Conservation (phyloP, 2,329 filamentous ascomycete species). For the Sclerotiophoma versabilis region DNA sequence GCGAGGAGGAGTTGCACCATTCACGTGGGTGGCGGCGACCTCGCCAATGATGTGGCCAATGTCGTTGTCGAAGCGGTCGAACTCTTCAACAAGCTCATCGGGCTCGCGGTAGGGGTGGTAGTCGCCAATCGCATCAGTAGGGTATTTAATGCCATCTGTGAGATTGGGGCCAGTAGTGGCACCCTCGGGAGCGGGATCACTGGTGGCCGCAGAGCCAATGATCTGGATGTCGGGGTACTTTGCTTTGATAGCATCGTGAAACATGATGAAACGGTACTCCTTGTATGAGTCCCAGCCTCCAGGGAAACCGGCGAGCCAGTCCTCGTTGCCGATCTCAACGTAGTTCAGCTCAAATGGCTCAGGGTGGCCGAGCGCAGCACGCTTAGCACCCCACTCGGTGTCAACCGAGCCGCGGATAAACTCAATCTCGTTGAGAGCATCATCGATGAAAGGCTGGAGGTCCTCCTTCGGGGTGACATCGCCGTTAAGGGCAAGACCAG, state of each 20-base stretch:
- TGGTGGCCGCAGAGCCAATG: conserved; percentile 42
- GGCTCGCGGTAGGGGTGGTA: conserved; percentile 56
- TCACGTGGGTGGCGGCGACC: conserved; percentile 44
- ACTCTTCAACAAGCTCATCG: conserved; percentile 51
- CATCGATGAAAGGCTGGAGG: conserved; percentile 49
- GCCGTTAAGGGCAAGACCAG: conserved; percentile 55
- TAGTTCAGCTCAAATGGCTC: conserved; percentile 49
- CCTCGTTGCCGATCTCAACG: conserved; percentile 50
- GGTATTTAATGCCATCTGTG: conserved; percentile 29
- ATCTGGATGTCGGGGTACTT: conserved; percentile 47
- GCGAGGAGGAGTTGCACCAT: conserved; percentile 33
- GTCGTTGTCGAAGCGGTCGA: conserved; percentile 54
- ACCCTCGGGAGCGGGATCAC: conserved; percentile 35
- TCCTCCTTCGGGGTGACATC: conserved; percentile 45
- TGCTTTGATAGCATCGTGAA: conserved; percentile 44
- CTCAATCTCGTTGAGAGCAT: conserved; percentile 49
- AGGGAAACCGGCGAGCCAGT: conserved; percentile 45
- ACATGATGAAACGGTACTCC: conserved; percentile 43
- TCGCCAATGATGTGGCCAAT: conserved; percentile 44
- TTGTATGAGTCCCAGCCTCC: conserved; percentile 39
- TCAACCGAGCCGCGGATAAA: conserved; percentile 39
- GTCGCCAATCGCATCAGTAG: conserved; percentile 40
- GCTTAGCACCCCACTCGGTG: conserved; percentile 45
- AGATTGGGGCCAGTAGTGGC: conserved; percentile 48
- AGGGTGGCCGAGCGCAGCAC: conserved; percentile 47